phyloP scores from a whole-genome alignment of 2,329 filamentous ascomycete species.

The Pestalotiopsis sp. region DNA sequence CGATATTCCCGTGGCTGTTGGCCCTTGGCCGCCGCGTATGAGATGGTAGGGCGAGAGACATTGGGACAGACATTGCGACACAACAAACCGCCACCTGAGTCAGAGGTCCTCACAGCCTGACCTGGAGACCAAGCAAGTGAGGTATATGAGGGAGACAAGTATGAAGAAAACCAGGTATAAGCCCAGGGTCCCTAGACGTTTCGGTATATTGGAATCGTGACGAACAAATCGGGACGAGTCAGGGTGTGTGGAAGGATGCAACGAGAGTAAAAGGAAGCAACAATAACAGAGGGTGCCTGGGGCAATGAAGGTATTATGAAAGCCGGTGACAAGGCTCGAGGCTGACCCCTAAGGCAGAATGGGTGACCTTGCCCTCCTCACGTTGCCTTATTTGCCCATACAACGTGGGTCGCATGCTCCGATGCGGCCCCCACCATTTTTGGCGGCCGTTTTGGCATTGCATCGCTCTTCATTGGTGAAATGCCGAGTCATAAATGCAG shows the following conservation, averaged over 20 bases:
- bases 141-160: neutral
- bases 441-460: neutral
- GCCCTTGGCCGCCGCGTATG: slow-evolving; percentile 2
- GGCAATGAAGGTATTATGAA: neutral
- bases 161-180: neutral
- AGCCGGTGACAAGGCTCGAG: neutral
- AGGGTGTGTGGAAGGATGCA: slow-evolving; percentile 1
- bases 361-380: neutral
- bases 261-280: neutral
- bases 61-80: neutral
- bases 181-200: neutral
- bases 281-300: neutral
- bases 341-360: slow-evolving; percentile 28
- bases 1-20: slow-evolving; percentile 14
- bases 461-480: neutral
- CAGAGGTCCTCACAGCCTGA: neutral
- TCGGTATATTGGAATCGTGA: neutral
- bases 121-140: neutral
- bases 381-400: slow-evolving; percentile 11
- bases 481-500: neutral
- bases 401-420: slow-evolving; percentile 8
- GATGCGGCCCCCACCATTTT: slow-evolving; percentile 5
- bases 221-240: neutral
- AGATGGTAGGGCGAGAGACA: neutral
- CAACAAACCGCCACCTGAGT: neutral